Evolutionary conservation across 495 filamentous ascomycete species (phyloP), one percentile per base, ranked within the genome.

Genomic region (Chaetomidium leptoderma): DNA sequence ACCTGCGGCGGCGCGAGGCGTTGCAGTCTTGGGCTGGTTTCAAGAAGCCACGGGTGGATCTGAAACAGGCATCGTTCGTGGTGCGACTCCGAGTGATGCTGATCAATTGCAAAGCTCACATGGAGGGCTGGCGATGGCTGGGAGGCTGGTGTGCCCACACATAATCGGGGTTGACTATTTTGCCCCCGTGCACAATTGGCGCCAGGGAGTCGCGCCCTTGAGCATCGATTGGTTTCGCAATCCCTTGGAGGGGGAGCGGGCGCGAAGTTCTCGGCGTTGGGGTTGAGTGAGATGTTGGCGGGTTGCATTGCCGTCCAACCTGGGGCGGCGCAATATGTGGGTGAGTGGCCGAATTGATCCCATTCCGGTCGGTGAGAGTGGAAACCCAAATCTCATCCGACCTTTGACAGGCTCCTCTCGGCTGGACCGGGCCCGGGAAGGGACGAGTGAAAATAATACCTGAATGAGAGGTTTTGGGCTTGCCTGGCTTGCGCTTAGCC

Each of bases 341-440:
- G 21, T 6, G 53, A 14, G 27, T 45, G 16, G 43, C 57, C 35
- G 24, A 49, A 47, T 30, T 53, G 57, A 59, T 29, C 42, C 57
- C 49, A 59, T 53, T 59, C 57, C 48, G 47, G 47, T 14, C 49
- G 19, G 10, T 4, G 21, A 47, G 49, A 50, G 56, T 39, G 49
- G 30, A 37, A 49, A 27, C 21, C 17, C 23, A 13, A 56, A 47
- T 24, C 43, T 44, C 42, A 11, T 30, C 35, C 14, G 36, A n/a
- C n/a, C n/a, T 17, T 5, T 11, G 24, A 6, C 11, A 5, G 37
- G n/a, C 24, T 27, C n/a, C n/a, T n/a, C 23, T 30, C 47, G n/a
- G 33, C 32, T 51, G 50, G 23, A 33, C 17, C 21, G 45, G 55
- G 29, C 23, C n/a, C 2, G 26, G 11, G 24, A 3, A n/a, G 27